These are phyloP conservation scores for Tranzscheliella williamsii DNA, from an alignment of 1,284 basidiomycete species.

Conservation along the genomic window DNA sequence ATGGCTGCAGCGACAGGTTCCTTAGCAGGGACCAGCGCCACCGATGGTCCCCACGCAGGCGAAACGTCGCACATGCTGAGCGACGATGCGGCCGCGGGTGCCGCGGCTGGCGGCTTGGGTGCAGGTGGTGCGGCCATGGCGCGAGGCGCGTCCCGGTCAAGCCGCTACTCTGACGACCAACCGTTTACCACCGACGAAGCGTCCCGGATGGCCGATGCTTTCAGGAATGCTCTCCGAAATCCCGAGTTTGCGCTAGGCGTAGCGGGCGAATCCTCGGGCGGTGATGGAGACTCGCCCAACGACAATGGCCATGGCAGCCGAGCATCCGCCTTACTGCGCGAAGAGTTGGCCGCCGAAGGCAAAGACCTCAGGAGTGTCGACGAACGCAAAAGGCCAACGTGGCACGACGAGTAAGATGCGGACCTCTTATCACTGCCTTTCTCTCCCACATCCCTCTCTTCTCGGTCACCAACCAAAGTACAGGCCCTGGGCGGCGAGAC, in stretches of 20 bases:
- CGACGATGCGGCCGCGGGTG: slow-evolving; percentile 2
- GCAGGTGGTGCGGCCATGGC: slow-evolving; percentile 20
- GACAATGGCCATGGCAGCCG: slow-evolving; percentile 11
- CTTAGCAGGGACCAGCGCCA: slow-evolving; percentile 12
- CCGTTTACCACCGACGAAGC: slow-evolving; percentile 50
- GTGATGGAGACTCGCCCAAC: slow-evolving; percentile 25
- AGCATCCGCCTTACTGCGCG: slow-evolving; percentile 24
- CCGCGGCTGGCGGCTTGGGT: slow-evolving; percentile 1
- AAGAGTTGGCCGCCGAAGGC: slow-evolving; percentile 45
- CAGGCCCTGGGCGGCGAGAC: no score
- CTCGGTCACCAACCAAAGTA: no score
- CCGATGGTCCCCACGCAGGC: slow-evolving; percentile 14
- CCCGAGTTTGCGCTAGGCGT: slow-evolving; percentile 34
- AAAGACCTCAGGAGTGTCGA: slow-evolving; percentile 36
- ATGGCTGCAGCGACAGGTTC: slow-evolving; percentile 36
- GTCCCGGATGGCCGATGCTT: slow-evolving; percentile 47
- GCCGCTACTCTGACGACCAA: slow-evolving; percentile 29
- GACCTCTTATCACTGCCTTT: no score
- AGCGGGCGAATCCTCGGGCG: slow-evolving; percentile 16
- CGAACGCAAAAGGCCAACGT: slow-evolving; percentile 44
- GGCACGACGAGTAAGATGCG: slow-evolving; percentile 35
- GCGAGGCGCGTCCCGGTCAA: slow-evolving; percentile 11
- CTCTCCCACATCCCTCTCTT: no score
- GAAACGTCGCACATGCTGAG: slow-evolving; percentile 35
- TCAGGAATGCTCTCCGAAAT: slow-evolving; percentile 42